Percentiles rank a stretch among this genome's conserved stretches.
These are phyloP conservation scores for Neonectria sp. DNA, from an alignment of 2,329 filamentous ascomycete genomes.

Conservation along the genomic window DNA sequence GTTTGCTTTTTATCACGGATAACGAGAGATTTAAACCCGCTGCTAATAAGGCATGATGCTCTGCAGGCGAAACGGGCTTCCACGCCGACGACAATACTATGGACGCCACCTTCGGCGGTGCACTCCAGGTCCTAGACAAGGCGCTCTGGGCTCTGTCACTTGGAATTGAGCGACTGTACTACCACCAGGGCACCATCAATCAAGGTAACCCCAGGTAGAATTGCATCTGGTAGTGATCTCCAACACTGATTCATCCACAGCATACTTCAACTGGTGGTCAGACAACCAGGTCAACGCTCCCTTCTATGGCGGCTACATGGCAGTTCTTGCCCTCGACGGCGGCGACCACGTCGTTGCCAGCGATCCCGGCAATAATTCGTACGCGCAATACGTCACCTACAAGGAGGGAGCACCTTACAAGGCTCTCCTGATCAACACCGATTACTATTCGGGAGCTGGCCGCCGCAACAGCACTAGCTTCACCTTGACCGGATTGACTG, in stretches of 20 bases:
- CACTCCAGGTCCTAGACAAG: slow-evolving; percentile 25
- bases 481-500: too few relatives aligned
- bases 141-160: slow-evolving; percentile 15
- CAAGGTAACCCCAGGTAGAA: too few relatives aligned
- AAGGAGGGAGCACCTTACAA: slow-evolving; percentile 15
- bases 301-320: slow-evolving; percentile 28
- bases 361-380: too few relatives aligned
- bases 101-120: slow-evolving; percentile 47
- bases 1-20: too few relatives aligned
- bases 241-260: too few relatives aligned
- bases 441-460: slow-evolving; percentile 23
- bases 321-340: not conserved
- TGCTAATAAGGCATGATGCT: too few relatives aligned
- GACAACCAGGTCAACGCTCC: slow-evolving; percentile 16
- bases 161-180: slow-evolving; percentile 21
- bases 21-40: too few relatives aligned
- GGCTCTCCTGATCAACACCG: slow-evolving; percentile 21
- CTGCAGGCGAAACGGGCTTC: slow-evolving; percentile 20
- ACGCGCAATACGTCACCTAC: slow-evolving; percentile 24
- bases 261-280: slow-evolving; percentile 29
- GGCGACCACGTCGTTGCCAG: too few relatives aligned
- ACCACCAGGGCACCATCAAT: slow-evolving; percentile 29
- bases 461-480: too few relatives aligned
- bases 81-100: slow-evolving; percentile 18
- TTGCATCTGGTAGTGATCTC: too few relatives aligned